phyloP scores from a whole-genome alignment of 768 basidiomycete species.

The Mrakia hoshinonis region DNA sequence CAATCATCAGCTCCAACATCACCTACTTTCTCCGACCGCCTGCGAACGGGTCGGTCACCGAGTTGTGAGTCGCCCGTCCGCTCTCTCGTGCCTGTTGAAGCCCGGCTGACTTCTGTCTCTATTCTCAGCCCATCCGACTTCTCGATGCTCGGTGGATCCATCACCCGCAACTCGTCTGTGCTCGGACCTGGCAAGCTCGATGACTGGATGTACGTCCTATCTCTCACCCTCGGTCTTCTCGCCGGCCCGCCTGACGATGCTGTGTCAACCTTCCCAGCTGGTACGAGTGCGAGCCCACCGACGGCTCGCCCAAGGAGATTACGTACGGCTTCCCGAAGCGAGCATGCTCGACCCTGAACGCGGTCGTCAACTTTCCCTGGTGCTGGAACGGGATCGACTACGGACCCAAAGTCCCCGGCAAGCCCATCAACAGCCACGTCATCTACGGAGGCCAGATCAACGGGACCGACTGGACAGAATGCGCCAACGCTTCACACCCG shows the following conservation, averaged over 20 bases:
- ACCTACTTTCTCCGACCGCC: not conserved
- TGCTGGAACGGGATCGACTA: conserved; percentile 1
- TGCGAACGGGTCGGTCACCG: not conserved
- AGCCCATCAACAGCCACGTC: too few species aligned
- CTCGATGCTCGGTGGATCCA: not conserved
- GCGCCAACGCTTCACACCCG: not conserved
- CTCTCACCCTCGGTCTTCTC: not conserved
- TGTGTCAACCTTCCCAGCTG: not conserved
- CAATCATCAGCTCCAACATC: not conserved
- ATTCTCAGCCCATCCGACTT: not conserved
- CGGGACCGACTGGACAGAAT: not conserved
- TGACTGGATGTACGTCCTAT: not conserved
- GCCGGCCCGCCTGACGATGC: too few species aligned
- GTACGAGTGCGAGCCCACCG: conserved; percentile 1
- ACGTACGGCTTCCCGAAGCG: not conserved
- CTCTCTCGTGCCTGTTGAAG: too few species aligned
- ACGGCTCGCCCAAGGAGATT: not conserved
- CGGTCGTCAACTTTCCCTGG: conserved; percentile 3
- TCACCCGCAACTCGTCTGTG: not conserved
- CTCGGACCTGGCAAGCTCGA: not conserved
- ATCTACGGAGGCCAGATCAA: too few species aligned
- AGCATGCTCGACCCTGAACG: not conserved
- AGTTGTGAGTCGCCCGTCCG: conserved; percentile 6
- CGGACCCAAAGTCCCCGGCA: too few species aligned
- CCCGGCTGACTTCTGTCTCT: too few species aligned